Evolutionary conservation across 768 basidiomycete genomes (phyloP).

Genomic region (Suillus weaverae): DNA sequence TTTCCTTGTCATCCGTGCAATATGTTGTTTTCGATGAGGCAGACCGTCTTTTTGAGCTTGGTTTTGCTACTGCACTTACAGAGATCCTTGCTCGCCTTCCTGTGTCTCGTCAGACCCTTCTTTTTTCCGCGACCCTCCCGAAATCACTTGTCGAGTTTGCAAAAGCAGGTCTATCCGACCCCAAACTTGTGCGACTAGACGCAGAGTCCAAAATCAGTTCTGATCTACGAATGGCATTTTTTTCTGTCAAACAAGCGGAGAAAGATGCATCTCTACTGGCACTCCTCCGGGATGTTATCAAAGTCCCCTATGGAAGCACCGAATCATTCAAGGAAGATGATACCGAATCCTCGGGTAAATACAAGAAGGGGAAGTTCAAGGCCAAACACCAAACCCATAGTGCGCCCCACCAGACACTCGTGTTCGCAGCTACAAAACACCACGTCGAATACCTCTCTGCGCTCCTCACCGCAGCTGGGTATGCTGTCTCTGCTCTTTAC

Average conservation of each 20-base stretch:
- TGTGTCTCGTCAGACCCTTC: constrained; percentile 80
- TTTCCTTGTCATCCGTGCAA: constrained; percentile 84
- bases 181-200: constrained; percentile 94
- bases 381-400: constrained; percentile 48
- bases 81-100: constrained; percentile 93
- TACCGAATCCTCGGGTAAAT: constrained; percentile 30
- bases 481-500: constrained; percentile 91
- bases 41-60: constrained; percentile 98
- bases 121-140: constrained; percentile 96
- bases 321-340: constrained; percentile 28
- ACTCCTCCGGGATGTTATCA: constrained; percentile 85
- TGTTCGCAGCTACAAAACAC: constrained; percentile 97
- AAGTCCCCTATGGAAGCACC: constrained; percentile 60
- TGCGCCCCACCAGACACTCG: constrained; percentile 86
- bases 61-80: constrained; percentile 87
- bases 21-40: constrained; percentile 98
- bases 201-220: constrained; percentile 94
- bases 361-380: constrained; percentile 53
- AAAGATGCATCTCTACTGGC: constrained; percentile 90
- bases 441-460: constrained; percentile 93
- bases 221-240: constrained; percentile 93
- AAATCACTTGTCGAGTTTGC: constrained; percentile 97
- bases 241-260: constrained; percentile 87
- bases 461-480: constrained; percentile 78
- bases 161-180: constrained; percentile 92